These are phyloP conservation scores for Diplocarpon rosae DNA, from an alignment of 2,329 filamentous ascomycete genomes.

Conservation along the genomic window DNA sequence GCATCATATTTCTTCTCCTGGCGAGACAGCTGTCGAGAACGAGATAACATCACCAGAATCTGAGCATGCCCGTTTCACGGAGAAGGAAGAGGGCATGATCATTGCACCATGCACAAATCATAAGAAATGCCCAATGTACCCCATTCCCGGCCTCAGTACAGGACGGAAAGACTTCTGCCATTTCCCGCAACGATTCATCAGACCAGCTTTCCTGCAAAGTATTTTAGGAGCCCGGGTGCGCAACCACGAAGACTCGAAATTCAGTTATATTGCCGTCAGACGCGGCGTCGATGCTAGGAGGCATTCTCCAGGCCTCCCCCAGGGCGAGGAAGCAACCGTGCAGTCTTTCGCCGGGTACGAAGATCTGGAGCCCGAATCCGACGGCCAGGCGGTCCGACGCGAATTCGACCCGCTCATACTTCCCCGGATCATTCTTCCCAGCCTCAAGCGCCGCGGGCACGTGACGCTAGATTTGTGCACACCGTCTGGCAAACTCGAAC, in stretches of 20 bases:
- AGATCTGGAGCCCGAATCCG: conserved; percentile 27
- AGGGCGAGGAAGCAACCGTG: conserved; percentile 47
- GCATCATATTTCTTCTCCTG: conserved; percentile 58
- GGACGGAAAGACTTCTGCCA: conserved; percentile 86
- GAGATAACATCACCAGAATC: conserved; percentile 20
- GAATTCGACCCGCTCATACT: conserved; percentile 51
- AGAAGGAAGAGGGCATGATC: conserved; percentile 52
- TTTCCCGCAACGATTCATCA: conserved; percentile 80
- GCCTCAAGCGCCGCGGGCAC: conserved; percentile 80
- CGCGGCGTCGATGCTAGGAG: conserved; percentile 52
- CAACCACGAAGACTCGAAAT: conserved; percentile 85
- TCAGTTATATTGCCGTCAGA: conserved; percentile 79
- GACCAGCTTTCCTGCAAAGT: conserved; percentile 70
- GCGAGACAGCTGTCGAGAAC: conserved; percentile 32
- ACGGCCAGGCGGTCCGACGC: conserved; percentile 9
- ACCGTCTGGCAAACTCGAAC: conserved; percentile 71
- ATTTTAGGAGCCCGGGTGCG: conserved; percentile 57
- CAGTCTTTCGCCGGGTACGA: conserved; percentile 67
- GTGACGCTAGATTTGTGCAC: conserved; percentile 89
- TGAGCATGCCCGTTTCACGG: conserved; percentile 16
- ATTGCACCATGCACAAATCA: conserved; percentile 83
- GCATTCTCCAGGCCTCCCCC: conserved; percentile 28
- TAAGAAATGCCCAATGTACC: conserved; percentile 78
- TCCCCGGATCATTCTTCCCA: conserved; percentile 66
- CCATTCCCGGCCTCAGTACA: conserved; percentile 51